Percentiles rank a stretch among this genome's conserved stretches.
phyloP scores from a whole-genome alignment of 2,329 filamentous ascomycete species.

The Stagonosporopsis chrysanthemi region DNA sequence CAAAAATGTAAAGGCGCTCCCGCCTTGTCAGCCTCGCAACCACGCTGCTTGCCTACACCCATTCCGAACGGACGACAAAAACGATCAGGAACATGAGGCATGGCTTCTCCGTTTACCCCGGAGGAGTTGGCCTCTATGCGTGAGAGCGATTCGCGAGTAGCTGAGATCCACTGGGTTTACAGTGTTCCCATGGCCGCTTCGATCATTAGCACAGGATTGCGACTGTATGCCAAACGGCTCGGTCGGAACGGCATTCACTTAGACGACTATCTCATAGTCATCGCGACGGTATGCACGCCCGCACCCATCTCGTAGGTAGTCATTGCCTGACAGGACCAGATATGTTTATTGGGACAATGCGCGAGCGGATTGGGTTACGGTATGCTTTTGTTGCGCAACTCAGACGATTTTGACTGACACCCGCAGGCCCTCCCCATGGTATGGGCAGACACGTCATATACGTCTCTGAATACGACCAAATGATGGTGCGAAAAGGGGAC shows the following conservation, averaged over 20 bases:
- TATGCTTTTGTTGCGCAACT: conserved; percentile 14
- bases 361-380: conserved; percentile 39
- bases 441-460: conserved; percentile 45
- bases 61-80: conserved; percentile 7
- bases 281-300: conserved; percentile 36
- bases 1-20: conserved; percentile 15
- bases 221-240: conserved; percentile 41
- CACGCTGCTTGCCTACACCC: conserved; percentile 12
- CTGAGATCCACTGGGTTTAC: conserved; percentile 44
- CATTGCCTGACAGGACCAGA: conserved; percentile 20
- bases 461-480: conserved; percentile 35
- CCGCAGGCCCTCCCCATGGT: conserved; percentile 40
- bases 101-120: conserved; percentile 39
- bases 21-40: conserved; percentile 15
- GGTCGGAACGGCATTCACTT: conserved; percentile 43
- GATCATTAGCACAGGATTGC: conserved; percentile 34
- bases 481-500: conserved; percentile 46
- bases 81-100: conserved; percentile 14
- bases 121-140: conserved; percentile 40
- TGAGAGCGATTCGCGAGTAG: conserved; percentile 36
- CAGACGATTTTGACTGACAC: conserved; percentile 18
- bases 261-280: conserved; percentile 43
- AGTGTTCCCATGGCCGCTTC: conserved; percentile 40
- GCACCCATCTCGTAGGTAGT: too few relatives aligned
- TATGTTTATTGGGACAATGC: conserved; percentile 43